Percentiles rank a stretch among this genome's conserved stretches.
These are phyloP conservation scores for Linderina pennispora DNA, from an alignment of 192 early-diverging fungal genomes.

Conservation along the genomic window DNA sequence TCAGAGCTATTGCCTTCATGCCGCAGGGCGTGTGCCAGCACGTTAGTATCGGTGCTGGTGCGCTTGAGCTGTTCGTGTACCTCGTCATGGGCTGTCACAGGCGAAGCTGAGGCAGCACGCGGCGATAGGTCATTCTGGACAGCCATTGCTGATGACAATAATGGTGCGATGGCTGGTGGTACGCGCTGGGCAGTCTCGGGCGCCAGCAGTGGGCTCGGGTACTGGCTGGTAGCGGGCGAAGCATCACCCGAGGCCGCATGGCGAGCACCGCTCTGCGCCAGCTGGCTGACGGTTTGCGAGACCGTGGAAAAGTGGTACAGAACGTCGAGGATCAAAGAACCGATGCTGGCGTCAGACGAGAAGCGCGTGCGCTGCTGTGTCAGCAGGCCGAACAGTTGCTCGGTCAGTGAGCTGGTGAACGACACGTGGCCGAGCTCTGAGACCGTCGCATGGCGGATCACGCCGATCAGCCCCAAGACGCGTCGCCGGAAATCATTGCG, in stretches of 20 bases:
- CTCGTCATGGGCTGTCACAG: too few relatives aligned
- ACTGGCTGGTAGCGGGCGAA: conserved; percentile 42
- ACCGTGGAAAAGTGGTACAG: conserved; percentile 47
- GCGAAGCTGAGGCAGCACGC: too few relatives aligned
- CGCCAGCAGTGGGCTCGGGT: conserved; percentile 40
- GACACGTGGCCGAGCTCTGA: conserved; percentile 41
- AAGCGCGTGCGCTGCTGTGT: conserved; percentile 45
- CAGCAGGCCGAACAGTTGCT: conserved; percentile 42
- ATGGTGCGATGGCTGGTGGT: too few relatives aligned
- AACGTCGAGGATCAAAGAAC: conserved; percentile 42
- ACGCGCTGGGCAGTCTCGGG: too few relatives aligned
- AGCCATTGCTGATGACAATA: too few relatives aligned
- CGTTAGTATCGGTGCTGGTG: too few relatives aligned
- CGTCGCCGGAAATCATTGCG: conserved; percentile 41
- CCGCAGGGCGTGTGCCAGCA: too few relatives aligned
- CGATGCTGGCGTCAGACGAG: conserved; percentile 29
- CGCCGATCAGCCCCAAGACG: conserved; percentile 29
- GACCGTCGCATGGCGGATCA: conserved; percentile 37
- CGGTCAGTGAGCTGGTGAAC: conserved; percentile 30
- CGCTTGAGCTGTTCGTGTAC: too few relatives aligned
- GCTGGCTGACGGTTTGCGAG: conserved; percentile 45
- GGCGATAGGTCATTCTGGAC: too few relatives aligned
- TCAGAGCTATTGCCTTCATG: too few relatives aligned
- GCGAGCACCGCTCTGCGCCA: conserved; percentile 16
- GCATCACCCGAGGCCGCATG: conserved; percentile 35